Evolutionary conservation across 306 rosid species (phyloP).

Genomic region (barrel medic (Medicago truncatula)): DNA sequence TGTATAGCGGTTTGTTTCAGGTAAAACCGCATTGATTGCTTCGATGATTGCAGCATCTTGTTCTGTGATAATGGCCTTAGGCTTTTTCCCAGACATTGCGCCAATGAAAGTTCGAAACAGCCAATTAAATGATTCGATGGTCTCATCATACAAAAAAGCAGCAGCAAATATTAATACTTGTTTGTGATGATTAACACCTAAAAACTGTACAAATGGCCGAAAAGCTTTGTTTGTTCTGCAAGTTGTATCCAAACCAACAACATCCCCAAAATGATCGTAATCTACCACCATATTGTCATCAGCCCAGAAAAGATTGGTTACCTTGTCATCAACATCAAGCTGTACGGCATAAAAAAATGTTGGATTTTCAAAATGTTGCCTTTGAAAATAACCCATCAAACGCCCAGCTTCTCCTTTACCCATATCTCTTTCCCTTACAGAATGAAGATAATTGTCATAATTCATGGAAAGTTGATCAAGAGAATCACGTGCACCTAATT

Average conservation of each 20-base stretch:
- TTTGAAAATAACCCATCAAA: slow-evolving; percentile 67
- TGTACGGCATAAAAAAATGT: slow-evolving; percentile 57
- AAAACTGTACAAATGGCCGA: slow-evolving; percentile 65
- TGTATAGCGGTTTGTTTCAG: slow-evolving; percentile 51
- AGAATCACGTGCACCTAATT: slow-evolving; percentile 46
- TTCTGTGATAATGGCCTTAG: slow-evolving; percentile 66
- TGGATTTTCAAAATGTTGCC: slow-evolving; percentile 72
- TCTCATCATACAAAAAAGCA: slow-evolving; percentile 61
- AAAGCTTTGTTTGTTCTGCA: slow-evolving; percentile 52
- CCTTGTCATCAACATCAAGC: slow-evolving; percentile 68
- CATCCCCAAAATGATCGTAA: slow-evolving; percentile 67
- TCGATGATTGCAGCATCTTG: slow-evolving; percentile 65
- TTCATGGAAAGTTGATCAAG: slow-evolving; percentile 47
- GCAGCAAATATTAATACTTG: slow-evolving; percentile 62
- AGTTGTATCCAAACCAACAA: slow-evolving; percentile 60
- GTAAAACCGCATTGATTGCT: slow-evolving; percentile 58
- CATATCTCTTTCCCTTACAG: slow-evolving; percentile 62
- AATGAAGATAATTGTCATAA: slow-evolving; percentile 54
- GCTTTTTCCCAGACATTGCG: slow-evolving; percentile 64
- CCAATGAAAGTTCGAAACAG: slow-evolving; percentile 55
- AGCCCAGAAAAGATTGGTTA: slow-evolving; percentile 71
- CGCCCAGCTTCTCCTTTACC: slow-evolving; percentile 66
- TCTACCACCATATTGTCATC: slow-evolving; percentile 68
- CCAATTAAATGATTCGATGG: slow-evolving; percentile 64
- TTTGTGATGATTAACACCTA: slow-evolving; percentile 68